These are phyloP conservation scores for Penicillium pulvis DNA, from an alignment of 495 filamentous ascomycete species.

Conservation along the genomic window DNA sequence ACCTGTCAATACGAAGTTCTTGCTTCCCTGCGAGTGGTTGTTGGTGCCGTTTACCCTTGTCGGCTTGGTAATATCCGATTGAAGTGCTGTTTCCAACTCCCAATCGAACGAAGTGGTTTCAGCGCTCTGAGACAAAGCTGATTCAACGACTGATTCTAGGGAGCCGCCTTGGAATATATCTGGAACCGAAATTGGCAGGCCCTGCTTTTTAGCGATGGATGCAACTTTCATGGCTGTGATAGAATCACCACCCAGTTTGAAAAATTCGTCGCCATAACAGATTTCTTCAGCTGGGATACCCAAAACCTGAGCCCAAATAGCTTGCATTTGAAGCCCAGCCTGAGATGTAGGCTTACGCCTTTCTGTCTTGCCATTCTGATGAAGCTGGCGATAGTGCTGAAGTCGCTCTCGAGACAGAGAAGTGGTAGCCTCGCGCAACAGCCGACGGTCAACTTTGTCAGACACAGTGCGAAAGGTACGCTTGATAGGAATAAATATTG, in stretches of 20 bases:
- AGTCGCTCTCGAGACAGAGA: background rate
- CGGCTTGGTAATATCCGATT: too few relatives aligned
- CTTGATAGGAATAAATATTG: slow-evolving; percentile 7
- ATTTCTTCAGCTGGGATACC: slow-evolving; percentile 5
- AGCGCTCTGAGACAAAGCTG: too few relatives aligned
- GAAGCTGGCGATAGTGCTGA: too few relatives aligned
- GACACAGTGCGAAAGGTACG: background rate
- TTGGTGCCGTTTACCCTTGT: too few relatives aligned
- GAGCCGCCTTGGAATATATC: background rate
- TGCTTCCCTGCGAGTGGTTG: too few relatives aligned
- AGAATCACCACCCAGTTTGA: slow-evolving; percentile 31
- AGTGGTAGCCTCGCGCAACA: background rate
- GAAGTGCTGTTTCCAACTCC: too few relatives aligned
- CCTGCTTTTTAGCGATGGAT: background rate
- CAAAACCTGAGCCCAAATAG: slow-evolving; percentile 21
- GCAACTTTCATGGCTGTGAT: slow-evolving; percentile 28
- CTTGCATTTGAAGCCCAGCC: slow-evolving; percentile 23
- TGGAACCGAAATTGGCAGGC: background rate
- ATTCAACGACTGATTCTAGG: too few relatives aligned
- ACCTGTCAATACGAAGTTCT: background rate
- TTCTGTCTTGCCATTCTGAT: too few relatives aligned
- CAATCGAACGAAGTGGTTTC: too few relatives aligned
- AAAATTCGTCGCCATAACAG: slow-evolving; percentile 20
- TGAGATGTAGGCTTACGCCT: background rate
- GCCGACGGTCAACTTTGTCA: slow-evolving; percentile 1